Evolutionary conservation across 1,284 basidiomycete genomes (phyloP).

Genomic region (Trametes hirsuta): DNA sequence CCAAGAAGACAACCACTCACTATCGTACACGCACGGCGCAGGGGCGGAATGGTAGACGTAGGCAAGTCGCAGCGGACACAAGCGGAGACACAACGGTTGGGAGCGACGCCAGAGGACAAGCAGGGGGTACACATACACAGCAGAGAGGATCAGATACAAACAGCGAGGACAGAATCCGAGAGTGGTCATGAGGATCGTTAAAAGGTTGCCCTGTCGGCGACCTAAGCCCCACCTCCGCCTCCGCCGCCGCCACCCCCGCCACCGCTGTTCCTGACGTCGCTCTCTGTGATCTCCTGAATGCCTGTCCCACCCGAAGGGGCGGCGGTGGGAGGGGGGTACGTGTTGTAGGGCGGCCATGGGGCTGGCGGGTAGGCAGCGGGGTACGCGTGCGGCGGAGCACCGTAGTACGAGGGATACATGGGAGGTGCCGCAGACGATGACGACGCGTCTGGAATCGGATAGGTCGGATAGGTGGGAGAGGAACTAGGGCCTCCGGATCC

Average conservation of each 20-base stretch:
- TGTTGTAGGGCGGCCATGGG: conserved; percentile 30
- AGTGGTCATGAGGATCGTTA: background rate
- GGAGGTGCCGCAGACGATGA: conserved; percentile 7
- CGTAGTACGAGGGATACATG: conserved; percentile 20
- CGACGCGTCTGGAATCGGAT: conserved; percentile 9
- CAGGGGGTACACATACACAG: conserved; percentile 19
- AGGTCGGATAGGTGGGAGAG: conserved; percentile 16
- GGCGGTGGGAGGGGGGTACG: conserved; percentile 25
- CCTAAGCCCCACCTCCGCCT: conserved; percentile 5
- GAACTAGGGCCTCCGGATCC: conserved; percentile 10
- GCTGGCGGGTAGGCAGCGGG: conserved; percentile 19
- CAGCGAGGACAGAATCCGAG: background rate
- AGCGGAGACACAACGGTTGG: conserved; percentile 3
- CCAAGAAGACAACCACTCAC: conserved; percentile 10
- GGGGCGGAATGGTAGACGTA: background rate
- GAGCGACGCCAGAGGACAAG: conserved; percentile 2
- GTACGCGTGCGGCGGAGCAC: conserved; percentile 18
- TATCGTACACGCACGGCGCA: conserved; percentile 7
- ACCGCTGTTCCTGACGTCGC: conserved; percentile 23
- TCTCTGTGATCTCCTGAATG: conserved; percentile 23
- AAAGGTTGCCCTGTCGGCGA: background rate
- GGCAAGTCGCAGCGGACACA: background rate
- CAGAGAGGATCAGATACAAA: conserved; percentile 3
- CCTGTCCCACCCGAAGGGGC: conserved; percentile 11
- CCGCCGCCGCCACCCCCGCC: conserved; percentile 16